Conservation (phyloP, 192 early-diverging fungal species). For the Linnemannia exigua region DNA sequence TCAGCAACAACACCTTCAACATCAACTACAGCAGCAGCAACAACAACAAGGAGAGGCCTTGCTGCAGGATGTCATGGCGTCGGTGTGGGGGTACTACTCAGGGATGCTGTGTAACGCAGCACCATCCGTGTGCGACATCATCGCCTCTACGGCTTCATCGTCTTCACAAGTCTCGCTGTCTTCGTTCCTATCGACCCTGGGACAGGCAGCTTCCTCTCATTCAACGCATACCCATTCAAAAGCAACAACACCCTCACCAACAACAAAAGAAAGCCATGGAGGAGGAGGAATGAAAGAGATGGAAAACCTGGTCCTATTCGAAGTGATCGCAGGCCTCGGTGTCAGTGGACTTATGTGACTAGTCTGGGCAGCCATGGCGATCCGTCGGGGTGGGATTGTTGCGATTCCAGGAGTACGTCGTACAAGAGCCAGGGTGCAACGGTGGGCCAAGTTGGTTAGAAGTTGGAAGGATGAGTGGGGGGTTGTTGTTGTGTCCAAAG, state of each 20-base stretch:
- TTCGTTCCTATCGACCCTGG: conserved; percentile 1
- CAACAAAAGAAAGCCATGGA: neutral
- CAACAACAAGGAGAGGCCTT: neutral
- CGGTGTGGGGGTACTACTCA: conserved; percentile 21
- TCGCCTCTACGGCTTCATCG: neutral
- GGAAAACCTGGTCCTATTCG: conserved; percentile 45
- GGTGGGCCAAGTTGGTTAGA: conserved; percentile 5
- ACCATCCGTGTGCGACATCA: conserved; percentile 11
- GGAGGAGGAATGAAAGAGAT: conserved; percentile 40
- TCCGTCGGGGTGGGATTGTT: conserved; percentile 6
- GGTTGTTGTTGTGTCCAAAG: neutral
- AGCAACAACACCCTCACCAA: neutral
- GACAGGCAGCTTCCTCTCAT: neutral
- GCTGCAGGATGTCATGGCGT: neutral
- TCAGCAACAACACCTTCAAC: neutral
- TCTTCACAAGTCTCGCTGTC: neutral
- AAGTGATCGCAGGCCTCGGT: conserved; percentile 31
- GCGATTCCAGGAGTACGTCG: conserved; percentile 5
- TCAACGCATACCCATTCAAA: neutral
- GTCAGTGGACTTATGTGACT: conserved; percentile 30
- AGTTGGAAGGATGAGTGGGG: neutral
- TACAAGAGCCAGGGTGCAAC: conserved; percentile 1
- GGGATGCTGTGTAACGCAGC: conserved; percentile 25
- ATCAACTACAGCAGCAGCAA: neutral
- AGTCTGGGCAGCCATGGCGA: conserved; percentile 35